Percentiles rank a stretch among this genome's conserved stretches.
phyloP scores from a whole-genome alignment of 2,329 filamentous ascomycete genomes.

The Cordyceps fumosorosea region DNA sequence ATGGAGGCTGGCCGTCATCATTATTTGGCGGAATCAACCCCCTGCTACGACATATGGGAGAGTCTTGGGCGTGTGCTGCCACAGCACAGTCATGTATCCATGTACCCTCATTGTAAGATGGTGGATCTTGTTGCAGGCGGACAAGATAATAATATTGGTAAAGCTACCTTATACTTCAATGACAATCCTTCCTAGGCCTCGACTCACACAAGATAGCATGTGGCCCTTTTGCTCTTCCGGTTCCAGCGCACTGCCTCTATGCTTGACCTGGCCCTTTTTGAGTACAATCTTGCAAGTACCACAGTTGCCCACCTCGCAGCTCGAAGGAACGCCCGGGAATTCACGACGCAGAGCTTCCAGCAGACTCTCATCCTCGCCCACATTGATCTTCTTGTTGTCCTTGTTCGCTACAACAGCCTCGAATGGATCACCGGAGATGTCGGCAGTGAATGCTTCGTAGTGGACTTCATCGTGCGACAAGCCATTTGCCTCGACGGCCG shows the following conservation, averaged over 20 bases:
- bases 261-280: conserved; percentile 37
- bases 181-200: conserved; percentile 42
- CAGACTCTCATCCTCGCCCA: conserved; percentile 42
- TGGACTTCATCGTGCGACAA: conserved; percentile 48
- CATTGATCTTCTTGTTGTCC: conserved; percentile 34
- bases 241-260: conserved; percentile 41
- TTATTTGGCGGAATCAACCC: no score
- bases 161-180: conserved; percentile 36
- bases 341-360: conserved; percentile 40
- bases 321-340: conserved; percentile 38
- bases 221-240: conserved; percentile 36
- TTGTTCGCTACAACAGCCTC: conserved; percentile 44
- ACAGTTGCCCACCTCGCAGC: conserved; percentile 49
- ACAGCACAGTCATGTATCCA: no score
- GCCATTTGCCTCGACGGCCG: conserved; percentile 33
- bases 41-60: no score
- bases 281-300: conserved; percentile 44
- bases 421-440: conserved; percentile 52
- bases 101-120: no score
- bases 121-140: background rate
- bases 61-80: no score
- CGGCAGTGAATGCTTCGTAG: conserved; percentile 52
- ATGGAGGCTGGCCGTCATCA: no score
- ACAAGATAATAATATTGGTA: background rate
- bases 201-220: conserved; percentile 48